These are phyloP conservation scores for Ustilago shanxiensis DNA, from an alignment of 1,284 basidiomycete species.

Conservation along the genomic window DNA sequence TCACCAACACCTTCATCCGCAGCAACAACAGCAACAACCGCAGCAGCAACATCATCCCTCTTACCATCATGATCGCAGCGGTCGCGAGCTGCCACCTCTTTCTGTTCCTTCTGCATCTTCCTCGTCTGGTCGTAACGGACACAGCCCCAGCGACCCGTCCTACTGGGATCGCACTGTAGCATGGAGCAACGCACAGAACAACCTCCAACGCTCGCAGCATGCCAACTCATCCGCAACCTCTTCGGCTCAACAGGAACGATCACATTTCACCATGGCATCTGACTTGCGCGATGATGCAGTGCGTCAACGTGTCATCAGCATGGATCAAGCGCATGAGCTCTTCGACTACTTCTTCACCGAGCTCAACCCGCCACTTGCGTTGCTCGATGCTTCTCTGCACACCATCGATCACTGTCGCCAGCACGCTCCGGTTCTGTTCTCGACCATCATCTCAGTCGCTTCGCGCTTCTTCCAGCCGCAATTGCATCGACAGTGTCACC, in stretches of 20 bases:
- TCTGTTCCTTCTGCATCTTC: constrained; percentile 19
- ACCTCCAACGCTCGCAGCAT: constrained; percentile 16
- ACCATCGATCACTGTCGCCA: constrained; percentile 77
- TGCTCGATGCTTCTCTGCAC: constrained; percentile 70
- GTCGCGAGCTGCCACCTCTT: constrained; percentile 32
- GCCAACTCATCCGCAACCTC: constrained; percentile 7
- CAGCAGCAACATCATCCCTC: constrained; percentile 1
- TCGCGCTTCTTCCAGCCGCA: constrained; percentile 85
- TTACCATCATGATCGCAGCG: constrained; percentile 27
- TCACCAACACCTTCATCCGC: constrained; percentile 8
- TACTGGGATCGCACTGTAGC: constrained; percentile 27
- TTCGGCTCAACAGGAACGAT: not conserved
- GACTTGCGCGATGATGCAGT: constrained; percentile 44
- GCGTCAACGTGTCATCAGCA: constrained; percentile 37
- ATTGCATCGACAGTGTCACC: constrained; percentile 77
- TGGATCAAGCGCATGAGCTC: constrained; percentile 41
- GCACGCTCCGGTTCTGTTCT: constrained; percentile 82
- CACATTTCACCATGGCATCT: constrained; percentile 10
- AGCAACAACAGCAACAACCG: not conserved
- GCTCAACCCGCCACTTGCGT: constrained; percentile 61
- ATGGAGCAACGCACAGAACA: constrained; percentile 29
- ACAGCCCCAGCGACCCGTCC: constrained; percentile 20
- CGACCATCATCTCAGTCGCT: constrained; percentile 82
- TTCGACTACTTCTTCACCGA: constrained; percentile 47
- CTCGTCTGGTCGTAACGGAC: constrained; percentile 15